A percentile compares a stretch with the other conserved stretches of the same genome.
phyloP scores from a whole-genome alignment of 345 rosid genomes.

The Orychophragmus violaceus region DNA sequence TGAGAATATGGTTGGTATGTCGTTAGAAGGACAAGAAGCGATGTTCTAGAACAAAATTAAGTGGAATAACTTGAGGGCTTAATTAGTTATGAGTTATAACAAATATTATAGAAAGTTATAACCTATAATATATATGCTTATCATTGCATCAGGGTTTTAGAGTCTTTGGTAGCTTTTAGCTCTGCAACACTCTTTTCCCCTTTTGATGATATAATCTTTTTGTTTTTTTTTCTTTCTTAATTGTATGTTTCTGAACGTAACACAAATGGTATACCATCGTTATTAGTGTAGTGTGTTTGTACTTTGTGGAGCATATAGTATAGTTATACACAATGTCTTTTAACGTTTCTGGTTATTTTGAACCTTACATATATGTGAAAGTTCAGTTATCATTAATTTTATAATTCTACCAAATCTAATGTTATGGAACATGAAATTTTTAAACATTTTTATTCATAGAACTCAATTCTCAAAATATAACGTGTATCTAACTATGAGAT shows the following conservation, averaged over 20 bases:
- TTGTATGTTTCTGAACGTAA: conserved; percentile 15
- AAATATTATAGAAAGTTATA: conserved; percentile 21
- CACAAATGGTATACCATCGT: conserved; percentile 1
- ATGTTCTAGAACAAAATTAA: conserved; percentile 27
- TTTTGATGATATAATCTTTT: conserved; percentile 3
- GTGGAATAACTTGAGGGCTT: conserved; percentile 3
- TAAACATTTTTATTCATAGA: too few relatives aligned
- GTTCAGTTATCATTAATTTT: too few relatives aligned
- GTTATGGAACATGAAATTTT: too few relatives aligned
- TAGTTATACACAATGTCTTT: background rate
- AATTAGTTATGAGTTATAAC: conserved; percentile 13
- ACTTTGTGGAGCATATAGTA: conserved; percentile 16
- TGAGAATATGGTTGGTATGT: conserved; percentile 43
- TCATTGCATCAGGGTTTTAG: conserved; percentile 25
- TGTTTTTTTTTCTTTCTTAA: background rate
- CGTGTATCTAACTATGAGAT: too few relatives aligned
- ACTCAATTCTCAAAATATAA: too few relatives aligned
- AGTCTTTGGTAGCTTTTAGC: conserved; percentile 31
- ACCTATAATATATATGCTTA: conserved; percentile 9
- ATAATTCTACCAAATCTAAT: too few relatives aligned
- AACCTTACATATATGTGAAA: background rate
- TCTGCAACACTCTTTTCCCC: conserved; percentile 26
- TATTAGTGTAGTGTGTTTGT: background rate
- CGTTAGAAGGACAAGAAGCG: conserved; percentile 35
- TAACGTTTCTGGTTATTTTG: background rate